phyloP scores from a whole-genome alignment of 768 basidiomycete species.

The Mycena amicta region DNA sequence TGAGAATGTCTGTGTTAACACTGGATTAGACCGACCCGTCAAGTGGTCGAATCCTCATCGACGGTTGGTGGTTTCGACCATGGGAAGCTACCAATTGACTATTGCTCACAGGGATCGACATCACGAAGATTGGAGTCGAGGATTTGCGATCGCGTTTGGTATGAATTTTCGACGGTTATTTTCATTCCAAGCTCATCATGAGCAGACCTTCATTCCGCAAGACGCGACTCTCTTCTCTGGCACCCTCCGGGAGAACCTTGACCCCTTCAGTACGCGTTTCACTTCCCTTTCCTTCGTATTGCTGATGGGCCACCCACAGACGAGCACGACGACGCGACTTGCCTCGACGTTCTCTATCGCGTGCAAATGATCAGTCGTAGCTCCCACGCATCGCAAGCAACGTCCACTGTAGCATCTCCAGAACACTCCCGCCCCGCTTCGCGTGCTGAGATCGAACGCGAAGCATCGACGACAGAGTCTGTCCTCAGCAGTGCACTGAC shows the following conservation, averaged over 20 bases:
- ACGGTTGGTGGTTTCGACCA: too few species aligned
- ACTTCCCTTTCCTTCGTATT: too few species aligned
- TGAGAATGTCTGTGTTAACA: not conserved
- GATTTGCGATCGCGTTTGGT: slow-evolving; percentile 22
- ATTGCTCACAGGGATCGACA: not conserved
- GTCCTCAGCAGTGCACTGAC: slow-evolving; percentile 49
- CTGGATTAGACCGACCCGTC: slow-evolving; percentile 53
- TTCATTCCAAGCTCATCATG: not conserved
- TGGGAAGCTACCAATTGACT: not conserved
- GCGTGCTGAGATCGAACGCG: too few species aligned
- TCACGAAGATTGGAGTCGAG: slow-evolving; percentile 31
- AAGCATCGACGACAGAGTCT: too few species aligned
- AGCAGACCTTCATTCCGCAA: slow-evolving; percentile 55
- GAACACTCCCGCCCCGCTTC: too few species aligned
- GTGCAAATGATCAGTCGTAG: too few species aligned
- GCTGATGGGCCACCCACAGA: too few species aligned
- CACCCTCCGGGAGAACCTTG: slow-evolving; percentile 57
- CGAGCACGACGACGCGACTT: slow-evolving; percentile 80
- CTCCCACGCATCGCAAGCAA: slow-evolving; percentile 42
- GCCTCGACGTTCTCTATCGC: slow-evolving; percentile 76
- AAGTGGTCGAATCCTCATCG: slow-evolving; percentile 60
- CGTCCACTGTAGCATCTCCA: slow-evolving; percentile 47
- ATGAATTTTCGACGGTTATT: not conserved
- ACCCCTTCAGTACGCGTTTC: slow-evolving; percentile 53
- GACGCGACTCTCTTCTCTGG: slow-evolving; percentile 66